phyloP scores from a whole-genome alignment of 768 basidiomycete species.

The Tephrocybe sp. region DNA sequence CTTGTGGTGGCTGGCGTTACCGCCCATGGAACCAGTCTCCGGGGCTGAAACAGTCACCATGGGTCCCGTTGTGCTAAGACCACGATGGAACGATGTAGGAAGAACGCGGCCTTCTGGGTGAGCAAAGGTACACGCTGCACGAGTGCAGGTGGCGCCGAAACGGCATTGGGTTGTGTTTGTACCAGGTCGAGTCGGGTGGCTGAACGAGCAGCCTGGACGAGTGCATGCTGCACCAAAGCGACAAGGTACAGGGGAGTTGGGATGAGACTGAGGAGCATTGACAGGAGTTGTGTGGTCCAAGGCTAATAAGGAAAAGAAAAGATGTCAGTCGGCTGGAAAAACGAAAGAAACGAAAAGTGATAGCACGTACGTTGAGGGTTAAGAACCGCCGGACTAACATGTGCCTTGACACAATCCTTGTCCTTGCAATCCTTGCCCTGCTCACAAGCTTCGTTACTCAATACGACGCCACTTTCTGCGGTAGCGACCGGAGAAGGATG shows the following conservation, averaged over 20 bases:
- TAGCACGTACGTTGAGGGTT: conserved; percentile 56
- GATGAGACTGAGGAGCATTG: conserved; percentile 28
- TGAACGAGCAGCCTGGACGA: conserved; percentile 65
- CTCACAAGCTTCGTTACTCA: conserved; percentile 93
- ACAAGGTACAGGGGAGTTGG: conserved; percentile 46
- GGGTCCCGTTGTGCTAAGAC: conserved; percentile 59
- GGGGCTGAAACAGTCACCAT: conserved; percentile 62
- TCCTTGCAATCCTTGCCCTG: conserved; percentile 88
- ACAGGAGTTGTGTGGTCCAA: conserved; percentile 40
- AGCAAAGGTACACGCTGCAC: conserved; percentile 83
- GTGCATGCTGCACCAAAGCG: conserved; percentile 75
- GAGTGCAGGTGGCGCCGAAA: conserved; percentile 85
- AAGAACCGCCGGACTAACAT: conserved; percentile 84
- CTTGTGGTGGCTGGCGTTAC: conserved; percentile 56
- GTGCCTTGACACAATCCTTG: conserved; percentile 89
- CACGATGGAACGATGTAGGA: conserved; percentile 79
- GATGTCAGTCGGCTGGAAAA: conserved; percentile 7
- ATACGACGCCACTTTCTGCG: conserved; percentile 89
- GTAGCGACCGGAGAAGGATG: conserved; percentile 98
- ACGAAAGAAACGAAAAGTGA: not conserved
- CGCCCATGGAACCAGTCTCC: conserved; percentile 66
- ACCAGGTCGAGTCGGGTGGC: conserved; percentile 53
- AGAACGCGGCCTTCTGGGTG: conserved; percentile 88
- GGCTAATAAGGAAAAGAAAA: conserved; percentile 18
- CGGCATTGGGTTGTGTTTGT: conserved; percentile 58